phyloP scores from a whole-genome alignment of 2,329 filamentous ascomycete genomes.

The Trichoderma sp. region DNA sequence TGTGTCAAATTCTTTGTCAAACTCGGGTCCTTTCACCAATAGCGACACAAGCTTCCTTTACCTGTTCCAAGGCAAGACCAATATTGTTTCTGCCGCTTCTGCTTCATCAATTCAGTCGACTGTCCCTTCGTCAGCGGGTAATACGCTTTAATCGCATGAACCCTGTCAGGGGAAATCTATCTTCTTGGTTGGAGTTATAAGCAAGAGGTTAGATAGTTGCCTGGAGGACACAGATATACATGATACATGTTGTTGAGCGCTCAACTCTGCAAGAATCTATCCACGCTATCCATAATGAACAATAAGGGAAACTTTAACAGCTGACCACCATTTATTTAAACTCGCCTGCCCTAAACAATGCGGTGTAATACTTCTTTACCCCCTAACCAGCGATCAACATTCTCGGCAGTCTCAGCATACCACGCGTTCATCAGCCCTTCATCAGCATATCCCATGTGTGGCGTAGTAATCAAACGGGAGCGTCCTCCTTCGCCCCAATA shows the following conservation, averaged over 20 bases:
- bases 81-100: neutral
- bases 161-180: neutral
- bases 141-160: neutral
- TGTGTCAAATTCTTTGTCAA: neutral
- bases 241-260: neutral
- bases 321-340: too few relatives aligned
- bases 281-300: neutral
- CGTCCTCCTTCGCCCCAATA: slow-evolving; percentile 50
- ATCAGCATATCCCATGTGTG: slow-evolving; percentile 75
- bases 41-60: neutral
- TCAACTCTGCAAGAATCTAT: neutral
- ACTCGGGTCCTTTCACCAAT: neutral
- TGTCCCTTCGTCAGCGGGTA: neutral
- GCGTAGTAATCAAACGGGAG: slow-evolving; percentile 64
- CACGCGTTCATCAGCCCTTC: slow-evolving; percentile 63
- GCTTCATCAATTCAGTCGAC: neutral
- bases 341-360: neutral
- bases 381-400: slow-evolving; percentile 55
- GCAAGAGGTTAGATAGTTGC: neutral
- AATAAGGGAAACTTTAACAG: neutral
- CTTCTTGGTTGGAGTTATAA: neutral
- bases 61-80: neutral
- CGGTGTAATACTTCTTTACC: slow-evolving; percentile 29
- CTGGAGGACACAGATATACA: neutral
- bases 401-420: slow-evolving; percentile 68